phyloP scores from a whole-genome alignment of 1,139 yeast genomes.

The Debaryomyces udenii region DNA sequence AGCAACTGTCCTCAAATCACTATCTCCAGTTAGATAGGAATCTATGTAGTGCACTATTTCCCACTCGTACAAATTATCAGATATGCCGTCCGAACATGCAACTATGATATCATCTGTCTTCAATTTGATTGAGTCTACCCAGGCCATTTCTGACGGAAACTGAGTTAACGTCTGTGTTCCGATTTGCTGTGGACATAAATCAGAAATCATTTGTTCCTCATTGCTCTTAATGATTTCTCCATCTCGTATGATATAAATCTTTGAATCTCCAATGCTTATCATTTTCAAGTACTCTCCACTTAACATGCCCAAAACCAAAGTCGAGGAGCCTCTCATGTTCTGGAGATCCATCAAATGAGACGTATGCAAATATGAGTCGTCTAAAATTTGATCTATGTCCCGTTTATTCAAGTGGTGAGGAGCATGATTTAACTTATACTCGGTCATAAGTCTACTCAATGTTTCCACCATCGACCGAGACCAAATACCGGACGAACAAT shows the following conservation, averaged over 20 bases:
- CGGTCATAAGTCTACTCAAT: constrained; percentile 51
- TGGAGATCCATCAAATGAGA: constrained; percentile 57
- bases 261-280: constrained; percentile 60
- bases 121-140: constrained; percentile 47
- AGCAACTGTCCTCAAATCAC: constrained; percentile 42
- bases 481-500: constrained; percentile 56
- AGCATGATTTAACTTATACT: constrained; percentile 43
- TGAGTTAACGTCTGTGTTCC: constrained; percentile 53
- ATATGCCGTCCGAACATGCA: constrained; percentile 57
- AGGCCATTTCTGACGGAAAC: constrained; percentile 54
- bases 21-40: constrained; percentile 30
- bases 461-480: constrained; percentile 60
- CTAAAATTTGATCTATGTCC: constrained; percentile 51
- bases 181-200: constrained; percentile 57
- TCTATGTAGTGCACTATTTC: constrained; percentile 46
- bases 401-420: constrained; percentile 48
- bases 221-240: constrained; percentile 49
- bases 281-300: constrained; percentile 51
- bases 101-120: constrained; percentile 47
- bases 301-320: constrained; percentile 54
- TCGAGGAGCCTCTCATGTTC: constrained; percentile 54
- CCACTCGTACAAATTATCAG: constrained; percentile 54
- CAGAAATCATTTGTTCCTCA: constrained; percentile 51
- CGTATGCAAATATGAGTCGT: constrained; percentile 54
- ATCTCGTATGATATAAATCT: constrained; percentile 51